Conservation (phyloP, 2,329 filamentous ascomycete genomes). For the Nakataea oryzae region DNA sequence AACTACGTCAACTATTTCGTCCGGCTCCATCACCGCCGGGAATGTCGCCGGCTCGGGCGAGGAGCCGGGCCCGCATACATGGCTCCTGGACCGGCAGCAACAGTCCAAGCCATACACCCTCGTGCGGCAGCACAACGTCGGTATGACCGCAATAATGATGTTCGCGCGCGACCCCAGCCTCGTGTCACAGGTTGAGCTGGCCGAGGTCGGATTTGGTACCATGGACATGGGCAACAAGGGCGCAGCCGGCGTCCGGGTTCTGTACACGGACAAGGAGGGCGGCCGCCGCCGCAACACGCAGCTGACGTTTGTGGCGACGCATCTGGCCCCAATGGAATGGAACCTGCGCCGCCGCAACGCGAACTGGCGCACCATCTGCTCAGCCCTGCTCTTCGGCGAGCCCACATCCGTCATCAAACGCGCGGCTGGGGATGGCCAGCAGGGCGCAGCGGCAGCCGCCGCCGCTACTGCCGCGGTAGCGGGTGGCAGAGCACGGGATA, state of each 20-base stretch:
- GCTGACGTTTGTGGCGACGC: conserved; percentile 78
- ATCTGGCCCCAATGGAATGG: conserved; percentile 81
- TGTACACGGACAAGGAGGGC: conserved; percentile 35
- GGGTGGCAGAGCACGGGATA: conserved; percentile 8
- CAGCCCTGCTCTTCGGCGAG: conserved; percentile 64
- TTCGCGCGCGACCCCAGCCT: conserved; percentile 58
- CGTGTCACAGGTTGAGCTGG: conserved; percentile 60
- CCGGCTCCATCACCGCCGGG: not conserved
- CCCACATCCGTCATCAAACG: conserved; percentile 27
- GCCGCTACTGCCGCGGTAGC: not conserved
- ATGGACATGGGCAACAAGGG: conserved; percentile 94
- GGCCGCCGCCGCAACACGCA: conserved; percentile 27
- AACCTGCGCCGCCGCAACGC: conserved; percentile 65
- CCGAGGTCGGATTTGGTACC: conserved; percentile 73
- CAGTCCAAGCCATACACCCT: conserved; percentile 49
- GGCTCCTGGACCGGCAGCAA: not conserved
- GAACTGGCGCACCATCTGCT: conserved; percentile 81
- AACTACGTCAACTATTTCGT: not conserved
- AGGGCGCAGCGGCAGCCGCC: not conserved
- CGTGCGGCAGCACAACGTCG: conserved; percentile 62
- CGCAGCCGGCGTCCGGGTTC: conserved; percentile 67
- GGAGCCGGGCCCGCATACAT: not conserved
- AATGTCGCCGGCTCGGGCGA: not conserved
- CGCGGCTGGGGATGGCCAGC: not conserved
- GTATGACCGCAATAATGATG: conserved; percentile 83